Evolutionary conservation across 257 asterid genomes (phyloP), one percentile per base, ranked within the genome.

Genomic region (Solanum sejunctum): DNA sequence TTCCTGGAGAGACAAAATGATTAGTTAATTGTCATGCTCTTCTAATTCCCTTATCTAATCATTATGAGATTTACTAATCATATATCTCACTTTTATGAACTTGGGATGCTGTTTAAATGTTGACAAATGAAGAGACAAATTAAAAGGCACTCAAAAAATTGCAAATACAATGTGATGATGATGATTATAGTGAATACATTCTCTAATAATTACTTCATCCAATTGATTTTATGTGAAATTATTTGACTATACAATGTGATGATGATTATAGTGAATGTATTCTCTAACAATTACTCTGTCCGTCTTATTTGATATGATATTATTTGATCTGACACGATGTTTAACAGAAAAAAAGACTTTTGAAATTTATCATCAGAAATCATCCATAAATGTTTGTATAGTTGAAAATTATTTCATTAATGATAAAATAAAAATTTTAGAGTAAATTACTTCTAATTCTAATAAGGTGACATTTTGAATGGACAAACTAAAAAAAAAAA

Each of bases 101-200:
- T 69, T 82, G 84, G 84, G 77, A 82, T 82, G 84, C 77, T 82
- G 61, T 82, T 82, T 61, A 69, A 11, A 82, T 82, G 75, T 15
- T 61, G 28, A 3, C 77, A 61, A 61, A 61, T 45, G 6, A 45
- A 58, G 60, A n/a, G 84, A 61, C 77, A 82, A 36, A 36, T 36
- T 36, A 36, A 77, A 52, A 77, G 15, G 64, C 47, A 10, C 45
- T 77, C 4, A 45, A 61, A 82, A 26, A 41, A 23, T 61, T 57
- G 69, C 39, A 18, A 21, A 21, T 17, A 17, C n/a, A n/a, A 6
- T 28, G 15, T 52, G 21, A 49, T 75, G n/a, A 47, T 47, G 21
- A 75, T 49, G 61, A 13, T 78, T 23, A 52, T 8, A 78, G 43
- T 78, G 49, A 78, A 78, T 52, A n/a, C 83, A 78, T 56, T 12